Evolutionary conservation across 2,329 filamentous ascomycete species (phyloP).

Genomic region (Nemania bipapillata): DNA sequence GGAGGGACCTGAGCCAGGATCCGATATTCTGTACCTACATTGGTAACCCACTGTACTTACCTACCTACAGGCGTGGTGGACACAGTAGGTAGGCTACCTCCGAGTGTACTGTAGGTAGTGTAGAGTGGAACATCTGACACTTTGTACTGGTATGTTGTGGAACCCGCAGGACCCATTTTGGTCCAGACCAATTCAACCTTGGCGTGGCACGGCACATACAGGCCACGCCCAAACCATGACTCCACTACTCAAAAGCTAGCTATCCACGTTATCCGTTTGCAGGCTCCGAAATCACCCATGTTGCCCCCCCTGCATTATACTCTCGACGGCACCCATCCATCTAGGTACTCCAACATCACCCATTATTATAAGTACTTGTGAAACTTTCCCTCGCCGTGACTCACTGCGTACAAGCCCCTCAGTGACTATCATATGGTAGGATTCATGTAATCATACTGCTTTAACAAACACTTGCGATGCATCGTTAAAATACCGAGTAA

Average conservation of each 20-base stretch:
- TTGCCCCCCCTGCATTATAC: neutral
- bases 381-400: neutral
- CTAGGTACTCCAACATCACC: neutral
- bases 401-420: neutral
- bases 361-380: neutral
- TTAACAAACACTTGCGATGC: neutral
- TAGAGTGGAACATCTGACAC: neutral
- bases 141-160: neutral
- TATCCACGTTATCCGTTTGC: neutral
- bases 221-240: slow-evolving; percentile 14
- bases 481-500: neutral
- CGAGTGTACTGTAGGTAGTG: too few species aligned
- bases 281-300: neutral
- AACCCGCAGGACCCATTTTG: slow-evolving; percentile 24
- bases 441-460: neutral
- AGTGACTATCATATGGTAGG: neutral
- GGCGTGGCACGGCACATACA: slow-evolving; percentile 28
- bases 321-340: neutral
- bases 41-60: too few species aligned
- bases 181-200: slow-evolving; percentile 30
- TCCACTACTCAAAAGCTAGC: neutral
- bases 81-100: neutral
- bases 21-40: too few species aligned
- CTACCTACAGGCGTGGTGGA: neutral
- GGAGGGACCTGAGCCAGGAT: too few species aligned